Base-by-base conservation (phyloP, 1,139 yeast genomes). In the Geotrichum candidum region DNA sequence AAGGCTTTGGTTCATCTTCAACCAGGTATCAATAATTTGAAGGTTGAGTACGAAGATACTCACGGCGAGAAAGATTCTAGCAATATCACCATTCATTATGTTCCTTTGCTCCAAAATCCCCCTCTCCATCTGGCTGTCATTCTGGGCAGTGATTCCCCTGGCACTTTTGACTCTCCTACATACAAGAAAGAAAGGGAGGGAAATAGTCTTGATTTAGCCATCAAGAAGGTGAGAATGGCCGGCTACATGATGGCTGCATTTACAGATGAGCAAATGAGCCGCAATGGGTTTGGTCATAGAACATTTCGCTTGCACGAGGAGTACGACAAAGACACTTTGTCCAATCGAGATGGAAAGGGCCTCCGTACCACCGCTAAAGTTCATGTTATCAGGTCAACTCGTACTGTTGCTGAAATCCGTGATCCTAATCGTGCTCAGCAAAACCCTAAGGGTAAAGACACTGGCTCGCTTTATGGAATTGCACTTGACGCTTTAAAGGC, bases 201-300 rank as follows among this genome's bases (percentile, higher is more conserved):
- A 1, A 86, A 90, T 65, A 83, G 80, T n/a, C 71, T 92, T 29
- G 87, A 86, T 22, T 74, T 85, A n/a, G 97, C 97, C 0, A 77
- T 90, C 27, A 79, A 80, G 66, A 91, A 90, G 72, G 73, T 94
- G 67, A 84, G 96, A 68, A 83, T 90, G 64, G 97, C 92, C 7
- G 96, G 90, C 3, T 80, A 97, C 69, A 73, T 94, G 73, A 90
- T 91, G 96, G 92, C 90, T 69, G 96, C 97, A 0, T 92, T 84
- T 72, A 92, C 98, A 0, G 87, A 86, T 67, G 97, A 94, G 68
- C 97, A 92, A 71, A 90, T 94, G 96, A 76, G 85, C 63, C 77
- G 86, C 51, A 81, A 82, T 60, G 95, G 96, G 0, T 83, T 90
- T 69, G 96, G 97, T 33, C 84, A 87, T 66, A 77, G 98, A 63